phyloP scores from a whole-genome alignment of 1,139 yeast genomes.

The Nadsonia commutata region DNA sequence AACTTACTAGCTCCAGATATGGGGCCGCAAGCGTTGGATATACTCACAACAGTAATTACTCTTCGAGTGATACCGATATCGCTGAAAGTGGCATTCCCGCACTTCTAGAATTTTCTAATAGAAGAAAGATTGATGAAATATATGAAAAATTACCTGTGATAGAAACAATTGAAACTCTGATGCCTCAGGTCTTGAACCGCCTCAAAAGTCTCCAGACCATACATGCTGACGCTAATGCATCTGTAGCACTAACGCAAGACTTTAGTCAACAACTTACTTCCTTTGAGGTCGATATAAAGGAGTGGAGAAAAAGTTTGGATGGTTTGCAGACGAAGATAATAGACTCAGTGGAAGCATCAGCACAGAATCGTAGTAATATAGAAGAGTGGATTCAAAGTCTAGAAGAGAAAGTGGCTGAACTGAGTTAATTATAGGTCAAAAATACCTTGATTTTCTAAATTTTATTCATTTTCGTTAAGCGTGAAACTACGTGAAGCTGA shows the following conservation, averaged over 20 bases:
- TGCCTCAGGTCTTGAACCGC: conserved; percentile 32
- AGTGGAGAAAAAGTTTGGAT: conserved; percentile 30
- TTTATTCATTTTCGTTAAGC: no score
- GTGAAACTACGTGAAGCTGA: no score
- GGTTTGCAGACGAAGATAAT: conserved; percentile 28
- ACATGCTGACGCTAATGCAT: conserved; percentile 38
- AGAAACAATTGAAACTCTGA: conserved; percentile 21
- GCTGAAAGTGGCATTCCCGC: neutral
- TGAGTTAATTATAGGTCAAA: no score
- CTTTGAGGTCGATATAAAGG: conserved; percentile 26
- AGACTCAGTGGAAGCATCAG: conserved; percentile 15
- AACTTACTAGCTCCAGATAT: neutral
- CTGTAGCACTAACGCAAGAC: conserved; percentile 36
- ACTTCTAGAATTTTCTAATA: conserved; percentile 1
- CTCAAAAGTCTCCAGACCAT: conserved; percentile 31
- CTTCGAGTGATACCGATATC: neutral
- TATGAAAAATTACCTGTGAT: conserved; percentile 27
- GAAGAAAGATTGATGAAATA: conserved; percentile 25
- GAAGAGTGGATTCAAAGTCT: conserved; percentile 9
- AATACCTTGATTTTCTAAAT: no score
- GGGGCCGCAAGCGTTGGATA: neutral
- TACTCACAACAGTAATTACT: neutral
- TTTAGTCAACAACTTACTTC: conserved; percentile 27
- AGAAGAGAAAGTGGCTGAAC: conserved; percentile 3
- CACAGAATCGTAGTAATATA: conserved; percentile 10